These are phyloP conservation scores for Pisolithus thermaeus DNA, from an alignment of 1,284 basidiomycete species.

Conservation along the genomic window DNA sequence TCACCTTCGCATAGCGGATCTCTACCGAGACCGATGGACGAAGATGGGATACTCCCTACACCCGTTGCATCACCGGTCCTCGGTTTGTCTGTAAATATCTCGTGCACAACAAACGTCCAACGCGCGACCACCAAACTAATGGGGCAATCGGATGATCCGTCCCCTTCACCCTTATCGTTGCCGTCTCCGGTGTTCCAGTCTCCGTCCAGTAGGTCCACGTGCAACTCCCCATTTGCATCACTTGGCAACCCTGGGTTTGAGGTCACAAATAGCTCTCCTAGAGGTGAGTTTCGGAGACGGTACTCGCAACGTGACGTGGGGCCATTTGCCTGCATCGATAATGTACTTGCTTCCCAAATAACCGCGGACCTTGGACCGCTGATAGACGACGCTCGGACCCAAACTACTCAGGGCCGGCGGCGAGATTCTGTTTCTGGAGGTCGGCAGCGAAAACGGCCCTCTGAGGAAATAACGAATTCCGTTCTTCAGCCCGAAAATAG, in stretches of 20 bases:
- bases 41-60: constrained; percentile 15
- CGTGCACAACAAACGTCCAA: not conserved
- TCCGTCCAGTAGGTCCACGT: constrained; percentile 1
- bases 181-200: not conserved
- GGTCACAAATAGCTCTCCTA: not conserved
- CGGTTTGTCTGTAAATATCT: not conserved
- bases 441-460: not conserved
- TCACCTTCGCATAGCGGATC: constrained; percentile 15
- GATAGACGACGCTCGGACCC: not conserved
- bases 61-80: constrained; percentile 23
- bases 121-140: constrained; percentile 3
- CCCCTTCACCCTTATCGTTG: not conserved
- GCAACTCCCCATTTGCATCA: constrained; percentile 13
- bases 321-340: constrained; percentile 15
- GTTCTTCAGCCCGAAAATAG: constrained; percentile 3
- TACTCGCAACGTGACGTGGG: not conserved
- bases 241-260: not conserved
- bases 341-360: constrained; percentile 1
- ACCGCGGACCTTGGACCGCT: not conserved
- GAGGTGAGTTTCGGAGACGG: not conserved
- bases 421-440: constrained; percentile 1
- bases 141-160: not conserved
- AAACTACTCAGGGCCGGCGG: not conserved
- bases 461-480: not conserved
- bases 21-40: not conserved